A percentile compares a stretch with the other conserved stretches of the same genome.
phyloP scores from a whole-genome alignment of 768 basidiomycete species.

The Chalciporus piperatus region DNA sequence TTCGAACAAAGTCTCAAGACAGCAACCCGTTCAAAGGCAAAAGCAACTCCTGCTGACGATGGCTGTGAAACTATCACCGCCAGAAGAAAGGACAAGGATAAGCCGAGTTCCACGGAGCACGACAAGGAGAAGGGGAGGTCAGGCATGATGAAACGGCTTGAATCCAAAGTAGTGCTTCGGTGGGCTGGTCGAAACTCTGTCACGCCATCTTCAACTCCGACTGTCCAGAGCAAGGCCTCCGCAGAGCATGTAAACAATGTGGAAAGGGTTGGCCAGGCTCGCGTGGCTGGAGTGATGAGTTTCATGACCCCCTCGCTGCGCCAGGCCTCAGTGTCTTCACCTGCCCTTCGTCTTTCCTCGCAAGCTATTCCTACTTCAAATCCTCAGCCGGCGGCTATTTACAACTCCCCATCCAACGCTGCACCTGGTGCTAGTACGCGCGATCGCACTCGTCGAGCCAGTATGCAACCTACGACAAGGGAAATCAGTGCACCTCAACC shows the following conservation, averaged over 20 bases:
- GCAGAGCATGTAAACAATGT: slow-evolving; percentile 35
- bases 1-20: slow-evolving; percentile 65
- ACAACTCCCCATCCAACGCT: slow-evolving; percentile 47
- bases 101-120: slow-evolving; percentile 24
- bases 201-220: slow-evolving; percentile 39
- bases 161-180: slow-evolving; percentile 53
- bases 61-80: slow-evolving; percentile 40
- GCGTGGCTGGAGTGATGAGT: slow-evolving; percentile 52
- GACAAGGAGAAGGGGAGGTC: slow-evolving; percentile 42
- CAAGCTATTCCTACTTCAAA: slow-evolving; percentile 53
- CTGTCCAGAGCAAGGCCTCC: slow-evolving; percentile 22
- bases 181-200: slow-evolving; percentile 39
- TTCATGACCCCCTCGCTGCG: slow-evolving; percentile 67
- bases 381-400: slow-evolving; percentile 45
- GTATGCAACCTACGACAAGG: slow-evolving; percentile 30
- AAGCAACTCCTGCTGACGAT: slow-evolving; percentile 38
- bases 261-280: slow-evolving; percentile 38
- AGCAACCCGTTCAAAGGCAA: slow-evolving; percentile 56
- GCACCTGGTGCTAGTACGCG: slow-evolving; percentile 46
- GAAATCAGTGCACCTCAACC: slow-evolving; percentile 43
- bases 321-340: slow-evolving; percentile 72
- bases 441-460: slow-evolving; percentile 43
- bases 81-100: slow-evolving; percentile 45
- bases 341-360: slow-evolving; percentile 63
- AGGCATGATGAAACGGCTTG: slow-evolving; percentile 45